Percentiles rank a stretch among this genome's conserved stretches.
Evolutionary conservation across 2,329 filamentous ascomycete species (phyloP).

Genomic region (Fusarium abutilonis): DNA sequence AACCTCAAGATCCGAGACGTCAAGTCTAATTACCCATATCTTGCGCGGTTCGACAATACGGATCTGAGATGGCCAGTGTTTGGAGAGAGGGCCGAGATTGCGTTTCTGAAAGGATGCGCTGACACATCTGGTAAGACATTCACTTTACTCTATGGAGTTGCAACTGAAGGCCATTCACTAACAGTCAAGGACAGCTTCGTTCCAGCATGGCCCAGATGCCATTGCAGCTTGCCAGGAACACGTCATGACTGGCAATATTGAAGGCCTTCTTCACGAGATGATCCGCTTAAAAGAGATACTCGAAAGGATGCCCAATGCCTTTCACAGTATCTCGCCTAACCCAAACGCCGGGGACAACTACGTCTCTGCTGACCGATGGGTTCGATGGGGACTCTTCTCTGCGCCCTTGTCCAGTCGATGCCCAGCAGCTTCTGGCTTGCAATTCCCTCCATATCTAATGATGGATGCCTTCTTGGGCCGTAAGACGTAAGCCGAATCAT

Average conservation of each 20-base stretch:
- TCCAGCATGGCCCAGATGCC: constrained; percentile 61
- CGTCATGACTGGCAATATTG: constrained; percentile 63
- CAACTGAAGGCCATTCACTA: background rate
- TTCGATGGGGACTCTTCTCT: constrained; percentile 63
- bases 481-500: constrained; percentile 45
- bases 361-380: constrained; percentile 59
- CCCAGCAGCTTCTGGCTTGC: constrained; percentile 61
- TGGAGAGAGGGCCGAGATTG: constrained; percentile 61
- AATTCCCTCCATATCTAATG: constrained; percentile 63
- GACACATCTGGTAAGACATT: constrained; percentile 50
- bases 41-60: constrained; percentile 63
- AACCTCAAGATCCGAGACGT: constrained; percentile 62
- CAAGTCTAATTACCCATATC: constrained; percentile 60
- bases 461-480: constrained; percentile 66
- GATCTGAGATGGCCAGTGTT: constrained; percentile 65
- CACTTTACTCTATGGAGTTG: accelerated
- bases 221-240: constrained; percentile 64
- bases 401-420: constrained; percentile 61
- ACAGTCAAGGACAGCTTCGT: constrained; percentile 49
- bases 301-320: constrained; percentile 63
- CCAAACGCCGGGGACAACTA: constrained; percentile 63
- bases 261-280: constrained; percentile 61
- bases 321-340: constrained; percentile 64
- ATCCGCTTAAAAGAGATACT: constrained; percentile 63
- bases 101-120: constrained; percentile 61